phyloP scores from a whole-genome alignment of 176 grass and related monocot genomes.

The Carex cristatella region DNA sequence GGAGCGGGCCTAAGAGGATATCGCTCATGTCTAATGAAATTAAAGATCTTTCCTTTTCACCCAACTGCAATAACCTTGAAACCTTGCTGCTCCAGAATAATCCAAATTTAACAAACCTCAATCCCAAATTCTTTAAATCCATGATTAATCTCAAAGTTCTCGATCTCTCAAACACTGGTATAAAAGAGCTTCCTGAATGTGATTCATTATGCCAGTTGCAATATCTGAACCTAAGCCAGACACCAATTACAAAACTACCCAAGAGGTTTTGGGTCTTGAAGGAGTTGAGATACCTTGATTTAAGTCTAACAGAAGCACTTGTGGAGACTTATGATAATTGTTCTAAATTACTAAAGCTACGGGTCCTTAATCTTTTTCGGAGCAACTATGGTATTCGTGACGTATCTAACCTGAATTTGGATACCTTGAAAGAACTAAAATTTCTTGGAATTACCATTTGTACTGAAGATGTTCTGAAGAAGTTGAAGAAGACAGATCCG shows the following conservation, averaged over 20 bases:
- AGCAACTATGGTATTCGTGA: conserved; percentile 28
- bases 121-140: conserved; percentile 11
- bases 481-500: conserved; percentile 26
- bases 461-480: conserved; percentile 25
- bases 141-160: conserved; percentile 30
- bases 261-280: background rate
- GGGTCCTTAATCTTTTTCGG: conserved; percentile 27
- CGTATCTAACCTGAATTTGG: conserved; percentile 27
- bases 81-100: conserved; percentile 39
- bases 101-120: background rate
- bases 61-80: conserved; percentile 15
- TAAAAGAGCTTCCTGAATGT: conserved; percentile 24
- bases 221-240: conserved; percentile 26
- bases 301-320: conserved; percentile 20
- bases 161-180: conserved; percentile 29
- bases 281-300: conserved; percentile 27
- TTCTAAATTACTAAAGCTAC: conserved; percentile 24
- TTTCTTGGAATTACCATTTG: conserved; percentile 32
- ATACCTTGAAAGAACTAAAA: background rate
- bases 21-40: conserved; percentile 87
- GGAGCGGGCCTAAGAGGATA: conserved; percentile 42
- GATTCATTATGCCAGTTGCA: conserved; percentile 1
- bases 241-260: conserved; percentile 15
- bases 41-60: conserved; percentile 26
- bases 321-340: conserved; percentile 15